Evolutionary conservation across 2,329 filamentous ascomycete genomes (phyloP).

Genomic region (Xylaria sp.): DNA sequence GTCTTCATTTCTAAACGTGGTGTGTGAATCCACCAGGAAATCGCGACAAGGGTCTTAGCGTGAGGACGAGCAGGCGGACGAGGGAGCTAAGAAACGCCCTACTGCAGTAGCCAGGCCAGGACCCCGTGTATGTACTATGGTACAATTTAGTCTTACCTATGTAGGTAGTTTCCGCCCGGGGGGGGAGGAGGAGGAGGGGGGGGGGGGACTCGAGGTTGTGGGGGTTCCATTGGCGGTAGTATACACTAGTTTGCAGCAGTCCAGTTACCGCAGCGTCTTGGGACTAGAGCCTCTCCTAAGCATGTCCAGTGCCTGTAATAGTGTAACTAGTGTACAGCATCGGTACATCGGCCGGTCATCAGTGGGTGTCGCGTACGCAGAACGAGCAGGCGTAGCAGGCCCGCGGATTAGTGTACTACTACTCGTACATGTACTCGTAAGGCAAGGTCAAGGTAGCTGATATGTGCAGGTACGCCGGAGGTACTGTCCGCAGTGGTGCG

Average conservation of each 20-base stretch:
- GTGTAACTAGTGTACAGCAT: background rate
- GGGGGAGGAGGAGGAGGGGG: background rate
- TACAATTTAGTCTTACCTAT: background rate
- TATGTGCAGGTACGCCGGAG: no score
- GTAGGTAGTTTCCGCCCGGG: constrained; percentile 2
- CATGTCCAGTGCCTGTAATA: background rate
- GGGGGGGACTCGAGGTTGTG: background rate
- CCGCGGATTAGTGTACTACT: no score
- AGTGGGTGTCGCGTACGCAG: background rate
- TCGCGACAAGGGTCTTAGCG: constrained; percentile 20
- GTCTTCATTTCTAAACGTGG: constrained; percentile 16
- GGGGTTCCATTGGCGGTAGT: constrained; percentile 1
- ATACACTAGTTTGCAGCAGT: background rate
- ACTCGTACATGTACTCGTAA: no score
- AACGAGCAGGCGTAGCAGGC: no score
- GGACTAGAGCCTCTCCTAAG: background rate
- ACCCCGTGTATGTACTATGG: background rate
- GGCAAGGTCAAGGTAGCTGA: no score
- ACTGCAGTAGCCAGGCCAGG: constrained; percentile 17
- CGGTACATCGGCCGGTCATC: background rate
- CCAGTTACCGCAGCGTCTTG: background rate
- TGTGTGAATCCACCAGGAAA: constrained; percentile 20
- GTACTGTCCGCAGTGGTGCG: no score
- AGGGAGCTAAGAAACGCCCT: constrained; percentile 17
- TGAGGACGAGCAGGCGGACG: constrained; percentile 1